Evolutionary conservation across 805 yeast species (phyloP).

Genomic region (Lipomyces yamanashiensis): DNA sequence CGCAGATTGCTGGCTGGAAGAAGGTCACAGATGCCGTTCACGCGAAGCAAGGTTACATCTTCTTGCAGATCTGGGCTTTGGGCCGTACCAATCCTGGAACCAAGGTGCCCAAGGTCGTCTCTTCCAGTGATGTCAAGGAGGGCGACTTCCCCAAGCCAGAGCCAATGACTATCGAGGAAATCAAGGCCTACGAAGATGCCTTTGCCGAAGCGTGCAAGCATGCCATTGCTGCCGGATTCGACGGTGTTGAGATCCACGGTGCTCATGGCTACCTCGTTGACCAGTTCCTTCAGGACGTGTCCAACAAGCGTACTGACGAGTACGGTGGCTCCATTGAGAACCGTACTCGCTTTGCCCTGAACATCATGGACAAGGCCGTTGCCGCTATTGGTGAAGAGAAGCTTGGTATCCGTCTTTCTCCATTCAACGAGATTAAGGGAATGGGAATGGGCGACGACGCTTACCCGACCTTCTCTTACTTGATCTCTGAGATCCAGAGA

Average conservation of each 20-base stretch:
- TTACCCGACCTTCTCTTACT: slow-evolving; percentile 50
- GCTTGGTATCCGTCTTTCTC: slow-evolving; percentile 48
- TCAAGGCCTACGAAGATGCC: slow-evolving; percentile 50
- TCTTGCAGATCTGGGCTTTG: slow-evolving; percentile 54
- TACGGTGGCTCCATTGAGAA: slow-evolving; percentile 68
- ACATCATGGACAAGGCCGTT: slow-evolving; percentile 57
- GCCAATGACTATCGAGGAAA: slow-evolving; percentile 48
- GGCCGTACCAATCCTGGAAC: slow-evolving; percentile 49
- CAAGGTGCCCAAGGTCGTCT: slow-evolving; percentile 43
- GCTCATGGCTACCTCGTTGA: slow-evolving; percentile 65
- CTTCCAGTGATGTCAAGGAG: slow-evolving; percentile 44
- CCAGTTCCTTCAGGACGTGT: slow-evolving; percentile 52
- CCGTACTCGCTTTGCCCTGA: slow-evolving; percentile 56
- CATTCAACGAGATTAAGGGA: slow-evolving; percentile 45
- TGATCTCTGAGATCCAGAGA: slow-evolving; percentile 50
- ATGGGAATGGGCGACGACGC: slow-evolving; percentile 41
- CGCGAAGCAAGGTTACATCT: slow-evolving; percentile 47
- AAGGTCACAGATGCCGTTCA: slow-evolving; percentile 55
- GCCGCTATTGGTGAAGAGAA: slow-evolving; percentile 56
- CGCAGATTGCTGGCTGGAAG: slow-evolving; percentile 84
- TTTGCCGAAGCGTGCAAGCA: slow-evolving; percentile 58
- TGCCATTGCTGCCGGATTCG: slow-evolving; percentile 60
- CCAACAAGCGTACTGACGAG: slow-evolving; percentile 61
- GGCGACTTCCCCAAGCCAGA: neutral
- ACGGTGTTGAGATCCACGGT: slow-evolving; percentile 67